Percentiles rank a stretch among this genome's conserved stretches.
Conservation (phyloP, 805 yeast genomes). For the Jamesozyma spencerorum region DNA sequence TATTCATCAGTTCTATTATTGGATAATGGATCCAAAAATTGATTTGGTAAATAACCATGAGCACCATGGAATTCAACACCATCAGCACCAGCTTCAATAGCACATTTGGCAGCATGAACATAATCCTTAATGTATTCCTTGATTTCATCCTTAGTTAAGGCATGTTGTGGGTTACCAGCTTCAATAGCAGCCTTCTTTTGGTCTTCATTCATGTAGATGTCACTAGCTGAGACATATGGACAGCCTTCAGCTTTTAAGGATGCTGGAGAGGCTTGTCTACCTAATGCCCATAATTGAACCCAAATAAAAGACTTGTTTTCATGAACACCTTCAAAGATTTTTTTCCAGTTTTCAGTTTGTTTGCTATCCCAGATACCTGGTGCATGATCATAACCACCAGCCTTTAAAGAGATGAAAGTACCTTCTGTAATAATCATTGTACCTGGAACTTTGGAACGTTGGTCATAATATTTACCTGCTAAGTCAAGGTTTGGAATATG, state of each 20-base stretch:
- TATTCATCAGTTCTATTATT: slow-evolving; percentile 43
- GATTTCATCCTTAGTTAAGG: slow-evolving; percentile 29
- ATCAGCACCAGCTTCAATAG: slow-evolving; percentile 36
- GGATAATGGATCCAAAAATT: slow-evolving; percentile 42
- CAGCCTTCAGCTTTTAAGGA: slow-evolving; percentile 30
- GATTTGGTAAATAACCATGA: slow-evolving; percentile 51
- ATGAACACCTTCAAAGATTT: slow-evolving; percentile 42
- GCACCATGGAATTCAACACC: slow-evolving; percentile 61
- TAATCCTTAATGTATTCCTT: slow-evolving; percentile 35
- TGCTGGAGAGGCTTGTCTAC: slow-evolving; percentile 34
- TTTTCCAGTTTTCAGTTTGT: slow-evolving; percentile 42
- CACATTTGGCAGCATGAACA: slow-evolving; percentile 36
- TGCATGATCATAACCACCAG: slow-evolving; percentile 34
- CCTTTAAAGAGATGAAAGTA: slow-evolving; percentile 35
- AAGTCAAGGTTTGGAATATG: slow-evolving; percentile 36
- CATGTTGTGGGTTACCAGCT: slow-evolving; percentile 27
- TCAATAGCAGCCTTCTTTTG: slow-evolving; percentile 28
- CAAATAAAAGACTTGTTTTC: slow-evolving; percentile 37
- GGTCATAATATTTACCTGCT: slow-evolving; percentile 41
- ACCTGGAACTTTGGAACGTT: slow-evolving; percentile 46
- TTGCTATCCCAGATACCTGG: slow-evolving; percentile 43
- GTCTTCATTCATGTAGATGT: slow-evolving; percentile 29
- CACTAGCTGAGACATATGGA: slow-evolving; percentile 35
- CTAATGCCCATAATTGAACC: slow-evolving; percentile 45
- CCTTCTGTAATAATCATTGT: slow-evolving; percentile 49